Conservation (phyloP, 176 grass and related monocot genomes). For the Zea luxurians region DNA sequence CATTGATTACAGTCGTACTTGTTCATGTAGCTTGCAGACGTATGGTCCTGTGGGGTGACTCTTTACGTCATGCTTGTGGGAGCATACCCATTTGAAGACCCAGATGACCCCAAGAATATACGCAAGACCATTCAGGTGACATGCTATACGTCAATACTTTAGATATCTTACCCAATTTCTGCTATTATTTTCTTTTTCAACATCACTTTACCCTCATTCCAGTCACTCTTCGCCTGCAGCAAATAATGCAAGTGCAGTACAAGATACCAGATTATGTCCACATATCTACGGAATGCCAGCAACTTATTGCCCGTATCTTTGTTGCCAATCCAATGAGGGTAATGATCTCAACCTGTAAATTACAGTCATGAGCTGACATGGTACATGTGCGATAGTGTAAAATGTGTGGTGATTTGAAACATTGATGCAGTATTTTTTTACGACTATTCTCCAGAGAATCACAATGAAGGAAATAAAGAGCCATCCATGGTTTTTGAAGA, state of each 20-base stretch:
- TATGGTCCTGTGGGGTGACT: constrained; percentile 98
- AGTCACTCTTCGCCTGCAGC: constrained; percentile 44
- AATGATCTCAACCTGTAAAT: constrained; percentile 30
- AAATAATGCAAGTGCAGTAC: constrained; percentile 88
- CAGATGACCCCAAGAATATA: constrained; percentile 90
- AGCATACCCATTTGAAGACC: constrained; percentile 95
- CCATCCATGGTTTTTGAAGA: constrained; percentile 96
- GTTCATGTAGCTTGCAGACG: constrained; percentile 87
- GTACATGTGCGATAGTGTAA: constrained; percentile 9
- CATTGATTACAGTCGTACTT: constrained; percentile 27
- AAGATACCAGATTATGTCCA: constrained; percentile 87
- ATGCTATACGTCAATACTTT: background rate
- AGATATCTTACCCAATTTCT: background rate
- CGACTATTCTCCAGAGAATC: constrained; percentile 62
- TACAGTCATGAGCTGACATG: background rate
- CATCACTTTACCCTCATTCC: constrained; percentile 28
- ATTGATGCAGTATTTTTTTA: constrained; percentile 8
- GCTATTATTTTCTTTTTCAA: background rate
- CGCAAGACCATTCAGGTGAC: constrained; percentile 87
- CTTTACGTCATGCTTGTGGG: constrained; percentile 97
- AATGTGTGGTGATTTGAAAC: constrained; percentile 2
- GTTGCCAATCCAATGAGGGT: constrained; percentile 68
- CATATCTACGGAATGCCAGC: constrained; percentile 68
- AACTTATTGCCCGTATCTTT: constrained; percentile 81
- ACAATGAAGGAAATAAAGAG: constrained; percentile 95